A percentile compares a stretch with the other conserved stretches of the same genome.
phyloP scores from a whole-genome alignment of 1,139 yeast genomes.

The Geotrichum bryndzae region DNA sequence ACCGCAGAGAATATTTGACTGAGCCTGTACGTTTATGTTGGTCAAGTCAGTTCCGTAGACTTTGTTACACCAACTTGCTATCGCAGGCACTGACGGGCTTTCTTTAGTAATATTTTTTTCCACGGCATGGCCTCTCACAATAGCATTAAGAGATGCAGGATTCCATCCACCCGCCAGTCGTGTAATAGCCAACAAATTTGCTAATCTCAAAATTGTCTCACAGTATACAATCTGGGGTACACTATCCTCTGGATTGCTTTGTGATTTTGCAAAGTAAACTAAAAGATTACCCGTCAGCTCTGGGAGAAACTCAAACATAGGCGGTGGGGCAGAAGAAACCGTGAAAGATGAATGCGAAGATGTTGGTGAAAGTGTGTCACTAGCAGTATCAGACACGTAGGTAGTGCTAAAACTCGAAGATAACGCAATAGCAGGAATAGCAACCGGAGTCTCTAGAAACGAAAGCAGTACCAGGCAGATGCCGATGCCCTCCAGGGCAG shows the following conservation, averaged over 20 bases:
- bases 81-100: slow-evolving; percentile 26
- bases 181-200: slow-evolving; percentile 55
- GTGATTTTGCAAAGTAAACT: slow-evolving; percentile 54
- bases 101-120: slow-evolving; percentile 25
- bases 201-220: slow-evolving; percentile 60
- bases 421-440: slow-evolving; percentile 48
- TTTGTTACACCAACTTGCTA: slow-evolving; percentile 36
- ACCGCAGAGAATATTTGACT: slow-evolving; percentile 50
- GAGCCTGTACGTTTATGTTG: slow-evolving; percentile 35
- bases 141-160: slow-evolving; percentile 39
- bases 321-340: slow-evolving; percentile 23
- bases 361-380: slow-evolving; percentile 16
- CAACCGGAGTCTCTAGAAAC: slow-evolving; percentile 53
- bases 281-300: slow-evolving; percentile 47
- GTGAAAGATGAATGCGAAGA: slow-evolving; percentile 26
- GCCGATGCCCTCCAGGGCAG: slow-evolving; percentile 75
- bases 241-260: slow-evolving; percentile 59
- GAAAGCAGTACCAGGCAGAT: slow-evolving; percentile 59
- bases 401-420: slow-evolving; percentile 8
- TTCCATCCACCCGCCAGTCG: slow-evolving; percentile 49
- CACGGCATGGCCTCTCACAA: slow-evolving; percentile 36
- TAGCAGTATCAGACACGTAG: not conserved
- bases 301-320: slow-evolving; percentile 47
- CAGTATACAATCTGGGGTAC: slow-evolving; percentile 80
- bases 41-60: slow-evolving; percentile 48